Base-by-base conservation (phyloP, 805 yeast species). In the Spathaspora passalidarum region DNA sequence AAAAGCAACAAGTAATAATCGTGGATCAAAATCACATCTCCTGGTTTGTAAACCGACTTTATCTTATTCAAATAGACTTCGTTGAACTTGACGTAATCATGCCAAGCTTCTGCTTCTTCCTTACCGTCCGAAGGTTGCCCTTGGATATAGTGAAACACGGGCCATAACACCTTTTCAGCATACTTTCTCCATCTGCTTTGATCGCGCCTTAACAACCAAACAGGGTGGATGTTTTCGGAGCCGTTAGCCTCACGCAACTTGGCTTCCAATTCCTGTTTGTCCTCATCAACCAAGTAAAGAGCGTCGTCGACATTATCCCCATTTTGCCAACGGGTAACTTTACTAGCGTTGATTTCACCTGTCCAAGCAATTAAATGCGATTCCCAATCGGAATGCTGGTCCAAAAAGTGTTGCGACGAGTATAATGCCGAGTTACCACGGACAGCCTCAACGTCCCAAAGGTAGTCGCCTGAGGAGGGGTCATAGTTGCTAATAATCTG, bases 331-430 rank as follows among this genome's bases (percentile, higher is more conserved):
- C 43, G 35, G 39, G 54, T 56, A 22, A 50, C 53, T 25, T 52
- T 46, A 38, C 52, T 53, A 46, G 61, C 59, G 54, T 67, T 66
- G 35, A 65, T 63, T 63, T 90, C 98, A 39, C 99, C 99, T 0
- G 97, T 87, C 99, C 99, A 94, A 1, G 89, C 97, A 43, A 94
- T 82, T 42, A 88, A 68, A 53, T 89, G 88, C 39, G 91, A 84
- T 50, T 90, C 96, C 94, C 97, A 92, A 18, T 82, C 78, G 0
- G 91, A 78, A 39, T 81, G 80, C 46, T 78, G 78, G 42, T 72
- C 74, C 43, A 90, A 67, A 57, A 79, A 83, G 49, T 78, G 75
- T 49, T 87, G 78, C 14, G 95, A 81, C 3, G 96, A 82, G 57
- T 86, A 84, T 32, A 92, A 68, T 0, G 97, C 95, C 8, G 94